Base-by-base conservation (phyloP, 108 stramenopile genomes). In the Mediolabrus comicus region DNA sequence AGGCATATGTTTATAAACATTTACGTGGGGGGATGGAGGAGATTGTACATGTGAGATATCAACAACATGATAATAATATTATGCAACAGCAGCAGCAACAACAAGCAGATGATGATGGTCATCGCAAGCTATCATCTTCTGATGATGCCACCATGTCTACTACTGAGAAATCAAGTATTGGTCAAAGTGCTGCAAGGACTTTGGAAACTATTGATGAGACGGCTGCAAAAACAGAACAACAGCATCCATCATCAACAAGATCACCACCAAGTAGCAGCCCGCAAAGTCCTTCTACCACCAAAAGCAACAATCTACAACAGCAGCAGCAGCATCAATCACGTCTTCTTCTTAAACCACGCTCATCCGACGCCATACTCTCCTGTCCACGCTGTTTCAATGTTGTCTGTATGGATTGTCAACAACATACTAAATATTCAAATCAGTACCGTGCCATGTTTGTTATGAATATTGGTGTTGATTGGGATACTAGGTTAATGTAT, bases 391-490 rank as follows among this genome's bases (percentile, higher is more conserved):
- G 94, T 59, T 95, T 95, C 55, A 79, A 71, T 39, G 87, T 86
- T 71, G 88, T 95, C 27, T 92, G 90, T 56, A 92, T 95, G 91
- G 94, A 95, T 82, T 95, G 90, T 76, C 94, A 95, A 71, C 69
- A 81, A 60, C 94, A 95, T 67, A 84, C 88, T 57, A 51, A 57
- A 17, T 91, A 89, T 66, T 63, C 75, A 4, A 91, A 95, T 77
- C 94, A 95, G 75, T 95, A 69, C 53, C 80, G 94, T 33, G 94
- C 94, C 63, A 95, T 95, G 91, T 95, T 95, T 86, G 94, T 95
- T 22, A 91, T 95, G 91, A 89, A 91, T 51, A 85, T 95, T 62
- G 74, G 80, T 33, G 90, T 94, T 1, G 75, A 80, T 67, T 91
- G 90, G 92, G 60, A 89, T 27, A 66, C 70, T n/a, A 51, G 55